These are phyloP conservation scores for Hypoxylon sp. DNA, from an alignment of 2,329 filamentous ascomycete genomes.

Conservation along the genomic window DNA sequence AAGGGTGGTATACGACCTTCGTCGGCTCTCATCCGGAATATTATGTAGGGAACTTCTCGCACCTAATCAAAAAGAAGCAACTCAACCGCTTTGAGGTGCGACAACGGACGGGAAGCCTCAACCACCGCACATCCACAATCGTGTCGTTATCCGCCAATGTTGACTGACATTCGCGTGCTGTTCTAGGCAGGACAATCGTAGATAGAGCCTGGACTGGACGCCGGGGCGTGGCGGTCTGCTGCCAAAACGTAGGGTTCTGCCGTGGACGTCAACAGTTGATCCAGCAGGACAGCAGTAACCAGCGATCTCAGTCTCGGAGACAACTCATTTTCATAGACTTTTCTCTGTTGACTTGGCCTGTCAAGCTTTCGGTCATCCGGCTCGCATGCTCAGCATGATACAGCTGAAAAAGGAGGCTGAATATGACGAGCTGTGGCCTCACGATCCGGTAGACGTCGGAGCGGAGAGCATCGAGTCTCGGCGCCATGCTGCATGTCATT, in stretches of 20 bases:
- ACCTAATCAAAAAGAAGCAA: background rate
- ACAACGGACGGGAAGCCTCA: background rate
- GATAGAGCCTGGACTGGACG: too few species aligned
- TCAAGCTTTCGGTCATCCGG: background rate
- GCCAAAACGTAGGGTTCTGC: conserved; percentile 12
- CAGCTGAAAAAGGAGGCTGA: conserved; percentile 7
- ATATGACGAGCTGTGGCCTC: background rate
- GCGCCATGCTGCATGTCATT: conserved; percentile 27
- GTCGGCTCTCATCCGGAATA: conserved; percentile 5
- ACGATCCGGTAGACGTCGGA: background rate
- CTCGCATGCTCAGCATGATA: background rate
- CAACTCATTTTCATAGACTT: background rate
- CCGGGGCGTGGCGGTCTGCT: conserved; percentile 1
- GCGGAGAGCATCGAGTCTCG: background rate
- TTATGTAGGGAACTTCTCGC: background rate
- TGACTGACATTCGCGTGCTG: background rate
- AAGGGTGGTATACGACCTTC: background rate
- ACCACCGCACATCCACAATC: background rate
- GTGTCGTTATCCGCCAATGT: background rate
- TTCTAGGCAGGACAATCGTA: conserved; percentile 5
- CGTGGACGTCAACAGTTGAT: conserved; percentile 9
- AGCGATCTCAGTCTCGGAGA: background rate
- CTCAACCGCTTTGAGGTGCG: background rate
- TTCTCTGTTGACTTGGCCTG: background rate
- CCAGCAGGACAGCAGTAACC: background rate